Conservation (phyloP, 768 basidiomycete genomes). For the Chlorophyllum brunneum region DNA sequence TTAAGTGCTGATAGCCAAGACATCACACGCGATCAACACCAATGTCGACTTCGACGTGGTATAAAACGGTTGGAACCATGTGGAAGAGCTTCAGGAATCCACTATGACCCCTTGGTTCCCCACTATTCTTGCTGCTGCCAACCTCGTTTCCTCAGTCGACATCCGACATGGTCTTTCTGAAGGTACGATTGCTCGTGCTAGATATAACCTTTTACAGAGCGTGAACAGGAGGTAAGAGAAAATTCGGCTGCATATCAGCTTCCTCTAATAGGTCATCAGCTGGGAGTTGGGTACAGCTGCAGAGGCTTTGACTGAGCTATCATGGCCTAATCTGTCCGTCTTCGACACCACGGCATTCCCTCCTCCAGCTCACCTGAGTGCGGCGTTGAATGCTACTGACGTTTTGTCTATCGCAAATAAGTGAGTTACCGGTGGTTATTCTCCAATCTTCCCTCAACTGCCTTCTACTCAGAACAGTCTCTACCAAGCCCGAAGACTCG, state of each 20-base stretch:
- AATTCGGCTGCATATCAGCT: background rate
- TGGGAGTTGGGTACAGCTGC: constrained; percentile 61
- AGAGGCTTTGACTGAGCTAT: constrained; percentile 52
- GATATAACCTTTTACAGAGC: constrained; percentile 21
- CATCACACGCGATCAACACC: background rate
- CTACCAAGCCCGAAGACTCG: constrained; percentile 29
- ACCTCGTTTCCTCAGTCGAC: constrained; percentile 11
- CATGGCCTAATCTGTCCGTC: constrained; percentile 46
- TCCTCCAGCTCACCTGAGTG: constrained; percentile 30
- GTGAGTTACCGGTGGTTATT: constrained; percentile 21
- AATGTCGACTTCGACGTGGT: background rate
- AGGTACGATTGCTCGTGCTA: constrained; percentile 16
- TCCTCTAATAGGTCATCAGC: constrained; percentile 23
- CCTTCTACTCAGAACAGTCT: constrained; percentile 29
- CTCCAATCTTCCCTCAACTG: background rate
- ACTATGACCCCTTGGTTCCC: background rate
- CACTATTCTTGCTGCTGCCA: background rate
- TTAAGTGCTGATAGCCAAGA: constrained; percentile 13
- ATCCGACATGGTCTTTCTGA: constrained; percentile 21
- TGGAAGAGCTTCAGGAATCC: constrained; percentile 4
- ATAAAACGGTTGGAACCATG: background rate
- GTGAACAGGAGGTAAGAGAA: constrained; percentile 25
- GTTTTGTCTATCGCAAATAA: constrained; percentile 37
- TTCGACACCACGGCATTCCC: constrained; percentile 39
- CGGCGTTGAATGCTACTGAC: constrained; percentile 30